Evolutionary conservation across 2,329 filamentous ascomycete genomes (phyloP).

Genomic region (Sclerotinia subarctica): DNA sequence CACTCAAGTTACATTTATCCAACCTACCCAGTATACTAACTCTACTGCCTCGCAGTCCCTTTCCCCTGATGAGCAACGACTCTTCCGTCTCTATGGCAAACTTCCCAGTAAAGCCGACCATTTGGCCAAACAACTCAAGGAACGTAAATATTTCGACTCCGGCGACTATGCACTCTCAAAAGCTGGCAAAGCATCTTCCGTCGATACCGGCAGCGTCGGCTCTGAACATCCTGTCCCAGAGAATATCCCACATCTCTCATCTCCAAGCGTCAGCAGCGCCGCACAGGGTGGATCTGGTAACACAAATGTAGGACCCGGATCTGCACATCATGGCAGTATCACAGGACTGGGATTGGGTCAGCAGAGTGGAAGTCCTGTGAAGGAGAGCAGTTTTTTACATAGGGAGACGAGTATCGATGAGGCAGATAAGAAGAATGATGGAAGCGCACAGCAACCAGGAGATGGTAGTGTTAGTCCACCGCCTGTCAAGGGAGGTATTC

Average conservation of each 20-base stretch:
- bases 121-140: conserved; percentile 97
- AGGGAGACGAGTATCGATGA: conserved; percentile 72
- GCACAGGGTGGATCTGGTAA: conserved; percentile 45
- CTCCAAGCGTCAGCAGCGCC: conserved; percentile 48
- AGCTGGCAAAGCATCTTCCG: conserved; percentile 91
- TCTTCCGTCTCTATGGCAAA: conserved; percentile 97
- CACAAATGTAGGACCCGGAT: conserved; percentile 39
- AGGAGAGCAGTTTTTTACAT: conserved; percentile 85
- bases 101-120: conserved; percentile 94
- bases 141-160: conserved; percentile 98
- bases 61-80: conserved; percentile 89
- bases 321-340: conserved; percentile 35
- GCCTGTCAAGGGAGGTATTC: conserved; percentile 52
- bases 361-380: conserved; percentile 75
- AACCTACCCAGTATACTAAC: conserved; percentile 7
- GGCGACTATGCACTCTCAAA: conserved; percentile 96
- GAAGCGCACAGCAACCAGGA: conserved; percentile 28
- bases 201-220: conserved; percentile 89
- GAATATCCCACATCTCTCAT: conserved; percentile 87
- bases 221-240: conserved; percentile 92
- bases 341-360: conserved; percentile 45
- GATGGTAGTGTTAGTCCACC: conserved; percentile 44
- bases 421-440: conserved; percentile 44
- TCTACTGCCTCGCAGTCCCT: conserved; percentile 61
- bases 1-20: not conserved